phyloP scores from a whole-genome alignment of 371 early-diverging fungal genomes.

The Haplosporangium sp. region DNA sequence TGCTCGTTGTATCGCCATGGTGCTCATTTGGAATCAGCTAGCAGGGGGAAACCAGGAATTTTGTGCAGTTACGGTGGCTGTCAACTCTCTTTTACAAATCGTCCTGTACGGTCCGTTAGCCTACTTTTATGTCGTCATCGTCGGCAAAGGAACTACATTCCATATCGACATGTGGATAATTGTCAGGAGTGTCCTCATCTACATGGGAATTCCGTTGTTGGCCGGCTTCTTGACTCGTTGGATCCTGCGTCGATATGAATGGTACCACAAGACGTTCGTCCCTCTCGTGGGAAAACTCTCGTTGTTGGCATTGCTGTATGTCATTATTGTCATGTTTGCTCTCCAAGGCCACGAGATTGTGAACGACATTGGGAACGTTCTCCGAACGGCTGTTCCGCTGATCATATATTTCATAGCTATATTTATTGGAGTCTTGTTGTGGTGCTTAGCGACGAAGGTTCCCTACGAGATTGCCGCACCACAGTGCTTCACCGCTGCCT shows the following conservation, averaged over 20 bases:
- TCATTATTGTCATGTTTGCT: slow-evolving; percentile 82
- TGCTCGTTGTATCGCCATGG: slow-evolving; percentile 84
- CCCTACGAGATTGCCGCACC: slow-evolving; percentile 66
- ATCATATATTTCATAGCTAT: slow-evolving; percentile 72
- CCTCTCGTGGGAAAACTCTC: slow-evolving; percentile 66
- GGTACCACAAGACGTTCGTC: slow-evolving; percentile 70
- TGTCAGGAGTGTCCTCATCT: slow-evolving; percentile 70
- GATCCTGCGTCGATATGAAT: slow-evolving; percentile 52
- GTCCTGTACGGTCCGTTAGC: slow-evolving; percentile 72
- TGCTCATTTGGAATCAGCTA: slow-evolving; percentile 80
- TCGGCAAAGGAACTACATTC: slow-evolving; percentile 56
- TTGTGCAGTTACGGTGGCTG: slow-evolving; percentile 75
- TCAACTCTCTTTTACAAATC: slow-evolving; percentile 79
- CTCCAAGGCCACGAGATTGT: slow-evolving; percentile 78
- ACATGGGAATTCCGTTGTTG: slow-evolving; percentile 76
- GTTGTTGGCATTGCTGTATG: slow-evolving; percentile 72
- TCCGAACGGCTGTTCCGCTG: slow-evolving; percentile 76
- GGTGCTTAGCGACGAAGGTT: slow-evolving; percentile 35
- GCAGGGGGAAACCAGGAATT: slow-evolving; percentile 75
- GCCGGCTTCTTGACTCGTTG: slow-evolving; percentile 71
- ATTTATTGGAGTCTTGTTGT: slow-evolving; percentile 64
- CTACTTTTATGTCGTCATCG: slow-evolving; percentile 65
- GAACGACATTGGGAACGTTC: slow-evolving; percentile 69
- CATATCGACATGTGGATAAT: slow-evolving; percentile 68
- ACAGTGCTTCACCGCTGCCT: slow-evolving; percentile 77